A percentile compares a stretch with the other conserved stretches of the same genome.
Conservation (phyloP, 2,329 filamentous ascomycete species). For the Leptodontidium sp. region DNA sequence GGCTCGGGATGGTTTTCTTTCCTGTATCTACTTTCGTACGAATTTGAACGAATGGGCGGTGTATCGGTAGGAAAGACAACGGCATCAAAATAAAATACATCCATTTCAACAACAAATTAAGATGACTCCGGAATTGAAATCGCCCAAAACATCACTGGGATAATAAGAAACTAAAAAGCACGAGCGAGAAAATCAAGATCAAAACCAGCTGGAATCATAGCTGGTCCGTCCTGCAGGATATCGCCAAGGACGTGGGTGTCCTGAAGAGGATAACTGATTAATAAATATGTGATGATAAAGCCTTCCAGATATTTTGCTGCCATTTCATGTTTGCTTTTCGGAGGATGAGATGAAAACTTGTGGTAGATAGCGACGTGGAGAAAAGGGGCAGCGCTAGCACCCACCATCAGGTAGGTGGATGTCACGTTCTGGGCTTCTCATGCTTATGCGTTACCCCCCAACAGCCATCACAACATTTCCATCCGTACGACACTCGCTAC, state of each 20-base stretch:
- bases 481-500: neutral
- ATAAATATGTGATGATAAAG: neutral
- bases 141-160: neutral
- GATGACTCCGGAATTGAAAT: neutral
- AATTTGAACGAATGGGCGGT: neutral
- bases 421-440: too few species aligned
- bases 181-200: too few species aligned
- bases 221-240: neutral
- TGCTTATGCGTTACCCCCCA: too few species aligned
- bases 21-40: slow-evolving; percentile 34
- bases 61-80: neutral
- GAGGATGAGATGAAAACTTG: too few species aligned
- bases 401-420: too few species aligned
- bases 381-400: neutral
- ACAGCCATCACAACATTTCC: neutral
- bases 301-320: neutral
- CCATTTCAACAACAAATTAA: neutral
- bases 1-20: slow-evolving; percentile 28
- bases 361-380: neutral
- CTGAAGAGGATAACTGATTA: neutral
- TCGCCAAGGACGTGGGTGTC: neutral
- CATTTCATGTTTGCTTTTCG: neutral
- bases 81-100: slow-evolving; percentile 5
- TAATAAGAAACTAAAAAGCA: neutral
- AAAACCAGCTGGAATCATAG: neutral